These are phyloP conservation scores for Suhomyces prunicola DNA, from an alignment of 805 yeast genomes.

Conservation along the genomic window DNA sequence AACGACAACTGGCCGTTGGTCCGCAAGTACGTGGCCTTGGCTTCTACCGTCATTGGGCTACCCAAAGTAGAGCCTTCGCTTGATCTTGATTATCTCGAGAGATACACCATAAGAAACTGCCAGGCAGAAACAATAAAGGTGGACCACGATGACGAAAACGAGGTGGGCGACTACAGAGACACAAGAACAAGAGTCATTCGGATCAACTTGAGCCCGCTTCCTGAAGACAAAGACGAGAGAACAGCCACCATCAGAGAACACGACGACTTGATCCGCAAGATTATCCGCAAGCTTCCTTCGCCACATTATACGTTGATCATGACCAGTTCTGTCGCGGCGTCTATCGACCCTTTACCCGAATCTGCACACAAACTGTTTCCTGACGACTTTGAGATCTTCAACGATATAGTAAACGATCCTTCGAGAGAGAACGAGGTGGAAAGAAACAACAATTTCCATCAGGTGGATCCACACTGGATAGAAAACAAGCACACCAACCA, in stretches of 20 bases:
- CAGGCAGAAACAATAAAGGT: conserved; percentile 44
- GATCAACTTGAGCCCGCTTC: conserved; percentile 53
- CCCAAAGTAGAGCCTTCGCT: conserved; percentile 46
- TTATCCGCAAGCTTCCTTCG: conserved; percentile 68
- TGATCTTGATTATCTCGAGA: conserved; percentile 44
- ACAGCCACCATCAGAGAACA: conserved; percentile 32
- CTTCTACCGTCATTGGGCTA: conserved; percentile 61
- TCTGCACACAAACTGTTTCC: conserved; percentile 29
- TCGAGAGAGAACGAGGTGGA: conserved; percentile 52
- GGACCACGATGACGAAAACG: conserved; percentile 40
- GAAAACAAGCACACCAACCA: conserved; percentile 25
- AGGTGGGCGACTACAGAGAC: conserved; percentile 58
- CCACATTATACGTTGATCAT: conserved; percentile 65
- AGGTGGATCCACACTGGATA: conserved; percentile 27
- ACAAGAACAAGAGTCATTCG: conserved; percentile 58
- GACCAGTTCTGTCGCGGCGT: conserved; percentile 33
- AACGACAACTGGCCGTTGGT: conserved; percentile 46
- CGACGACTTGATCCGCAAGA: conserved; percentile 49
- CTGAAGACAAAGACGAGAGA: conserved; percentile 19
- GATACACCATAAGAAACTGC: conserved; percentile 47
- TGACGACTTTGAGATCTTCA: conserved; percentile 44
- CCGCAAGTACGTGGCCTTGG: conserved; percentile 47
- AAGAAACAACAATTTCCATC: conserved; percentile 43
- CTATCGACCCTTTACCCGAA: conserved; percentile 31
- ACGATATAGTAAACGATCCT: conserved; percentile 53